Evolutionary conservation across 2,329 filamentous ascomycete genomes (phyloP).

Genomic region (Diaporthe caulivora): DNA sequence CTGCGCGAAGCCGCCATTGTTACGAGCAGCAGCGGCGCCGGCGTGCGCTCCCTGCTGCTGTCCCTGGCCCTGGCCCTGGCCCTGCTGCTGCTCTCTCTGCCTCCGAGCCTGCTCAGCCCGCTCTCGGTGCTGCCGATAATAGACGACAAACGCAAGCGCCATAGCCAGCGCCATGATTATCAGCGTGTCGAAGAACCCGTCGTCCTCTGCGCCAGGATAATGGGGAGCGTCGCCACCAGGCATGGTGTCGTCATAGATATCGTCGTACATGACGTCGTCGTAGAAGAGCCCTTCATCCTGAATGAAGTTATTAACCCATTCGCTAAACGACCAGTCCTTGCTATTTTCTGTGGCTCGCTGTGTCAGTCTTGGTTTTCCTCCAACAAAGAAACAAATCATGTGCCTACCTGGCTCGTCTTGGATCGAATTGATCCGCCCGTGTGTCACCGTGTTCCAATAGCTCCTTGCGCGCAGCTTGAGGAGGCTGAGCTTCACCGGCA

Average conservation of each 20-base stretch:
- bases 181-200: slow-evolving; percentile 85
- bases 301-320: slow-evolving; percentile 91
- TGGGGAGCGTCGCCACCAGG: slow-evolving; percentile 67
- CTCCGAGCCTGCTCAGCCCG: slow-evolving; percentile 57
- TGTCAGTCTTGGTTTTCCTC: slow-evolving; percentile 45
- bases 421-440: slow-evolving; percentile 93
- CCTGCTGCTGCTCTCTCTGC: slow-evolving; percentile 45
- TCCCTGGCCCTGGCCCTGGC: slow-evolving; percentile 1
- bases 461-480: slow-evolving; percentile 87
- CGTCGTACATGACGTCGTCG: slow-evolving; percentile 68
- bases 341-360: slow-evolving; percentile 64
- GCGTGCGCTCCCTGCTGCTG: slow-evolving; percentile 37
- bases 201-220: slow-evolving; percentile 74
- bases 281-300: slow-evolving; percentile 76
- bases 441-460: slow-evolving; percentile 93
- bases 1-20: slow-evolving; percentile 54
- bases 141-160: slow-evolving; percentile 81
- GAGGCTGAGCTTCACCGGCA: slow-evolving; percentile 90
- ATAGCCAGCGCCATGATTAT: slow-evolving; percentile 84
- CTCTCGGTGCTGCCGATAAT: slow-evolving; percentile 81
- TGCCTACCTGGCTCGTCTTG: slow-evolving; percentile 85
- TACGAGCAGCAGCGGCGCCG: slow-evolving; percentile 36
- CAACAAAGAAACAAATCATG: neutral
- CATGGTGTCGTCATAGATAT: slow-evolving; percentile 67
- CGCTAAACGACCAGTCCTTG: slow-evolving; percentile 81